Percentiles rank a stretch among this genome's conserved stretches.
Evolutionary conservation across 495 filamentous ascomycete genomes (phyloP).

Genomic region (Hyaloscypha variabilis): DNA sequence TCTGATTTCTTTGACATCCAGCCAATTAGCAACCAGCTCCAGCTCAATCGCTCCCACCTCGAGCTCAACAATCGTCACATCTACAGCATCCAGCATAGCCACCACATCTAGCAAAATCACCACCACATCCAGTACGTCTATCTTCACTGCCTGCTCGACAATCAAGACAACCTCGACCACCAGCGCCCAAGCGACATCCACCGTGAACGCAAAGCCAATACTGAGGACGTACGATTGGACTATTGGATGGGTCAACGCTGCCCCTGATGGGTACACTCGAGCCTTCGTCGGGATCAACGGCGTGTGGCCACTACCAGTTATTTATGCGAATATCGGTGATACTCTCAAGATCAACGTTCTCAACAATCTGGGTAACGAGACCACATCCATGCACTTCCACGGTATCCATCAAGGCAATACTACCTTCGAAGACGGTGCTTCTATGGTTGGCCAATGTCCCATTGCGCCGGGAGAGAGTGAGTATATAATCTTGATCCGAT

Average conservation of each 20-base stretch:
- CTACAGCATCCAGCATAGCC: background rate
- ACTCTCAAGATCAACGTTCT: constrained; percentile 66
- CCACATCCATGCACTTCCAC: constrained; percentile 77
- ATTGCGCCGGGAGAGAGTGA: constrained; percentile 46
- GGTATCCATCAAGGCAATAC: constrained; percentile 74
- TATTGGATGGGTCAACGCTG: constrained; percentile 70
- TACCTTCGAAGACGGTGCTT: constrained; percentile 74
- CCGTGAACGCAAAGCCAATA: background rate
- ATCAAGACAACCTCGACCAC: background rate
- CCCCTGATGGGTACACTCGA: constrained; percentile 69
- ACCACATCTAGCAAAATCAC: background rate
- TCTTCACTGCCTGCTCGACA: background rate
- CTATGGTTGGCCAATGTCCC: constrained; percentile 69
- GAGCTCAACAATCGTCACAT: constrained; percentile 6
- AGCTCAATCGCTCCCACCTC: background rate
- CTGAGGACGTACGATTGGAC: constrained; percentile 54
- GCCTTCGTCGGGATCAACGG: constrained; percentile 80
- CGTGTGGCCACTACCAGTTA: constrained; percentile 70
- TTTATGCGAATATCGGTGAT: constrained; percentile 61
- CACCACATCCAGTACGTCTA: background rate
- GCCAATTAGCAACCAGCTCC: no score
- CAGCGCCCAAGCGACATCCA: background rate
- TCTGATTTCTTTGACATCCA: background rate
- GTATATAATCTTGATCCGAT: constrained; percentile 61
- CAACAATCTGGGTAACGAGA: constrained; percentile 75